These are phyloP conservation scores for Acrodontium crateriforme DNA, from an alignment of 2,329 filamentous ascomycete genomes.

Conservation along the genomic window DNA sequence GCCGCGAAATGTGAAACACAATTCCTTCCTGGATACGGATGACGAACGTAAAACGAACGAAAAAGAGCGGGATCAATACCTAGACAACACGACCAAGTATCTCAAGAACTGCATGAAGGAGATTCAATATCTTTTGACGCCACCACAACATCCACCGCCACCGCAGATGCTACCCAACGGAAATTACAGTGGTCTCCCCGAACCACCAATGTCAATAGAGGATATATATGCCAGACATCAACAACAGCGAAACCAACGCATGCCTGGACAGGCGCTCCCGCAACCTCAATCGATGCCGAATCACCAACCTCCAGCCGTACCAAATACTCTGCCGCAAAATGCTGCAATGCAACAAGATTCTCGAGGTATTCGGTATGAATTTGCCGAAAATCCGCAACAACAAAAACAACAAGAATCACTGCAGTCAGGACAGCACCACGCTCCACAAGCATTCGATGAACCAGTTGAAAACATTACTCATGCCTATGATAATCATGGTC, in stretches of 20 bases:
- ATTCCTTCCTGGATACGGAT: constrained; percentile 39
- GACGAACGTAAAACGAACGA: constrained; percentile 30
- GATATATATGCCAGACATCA: constrained; percentile 46
- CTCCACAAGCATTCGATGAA: constrained; percentile 34
- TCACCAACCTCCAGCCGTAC: constrained; percentile 41
- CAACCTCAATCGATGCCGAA: constrained; percentile 38
- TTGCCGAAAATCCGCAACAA: constrained; percentile 23
- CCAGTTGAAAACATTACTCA: constrained; percentile 44
- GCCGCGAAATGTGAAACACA: constrained; percentile 26
- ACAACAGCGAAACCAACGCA: constrained; percentile 31
- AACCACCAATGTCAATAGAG: constrained; percentile 43
- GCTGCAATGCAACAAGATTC: constrained; percentile 9
- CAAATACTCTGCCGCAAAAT: constrained; percentile 15
- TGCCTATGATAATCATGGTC: constrained; percentile 44
- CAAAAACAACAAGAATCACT: constrained; percentile 2
- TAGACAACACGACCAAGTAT: constrained; percentile 49
- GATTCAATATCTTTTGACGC: constrained; percentile 53
- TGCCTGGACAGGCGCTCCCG: constrained; percentile 18
- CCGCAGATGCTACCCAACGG: constrained; percentile 30
- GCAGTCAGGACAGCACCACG: constrained; percentile 12
- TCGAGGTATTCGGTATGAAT: constrained; percentile 15
- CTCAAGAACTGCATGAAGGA: constrained; percentile 54
- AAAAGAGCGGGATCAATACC: constrained; percentile 42
- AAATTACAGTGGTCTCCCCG: constrained; percentile 25
- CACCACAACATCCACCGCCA: constrained; percentile 46